These are phyloP conservation scores for Clathrospora elynae DNA, from an alignment of 2,329 filamentous ascomycete genomes.

Conservation along the genomic window DNA sequence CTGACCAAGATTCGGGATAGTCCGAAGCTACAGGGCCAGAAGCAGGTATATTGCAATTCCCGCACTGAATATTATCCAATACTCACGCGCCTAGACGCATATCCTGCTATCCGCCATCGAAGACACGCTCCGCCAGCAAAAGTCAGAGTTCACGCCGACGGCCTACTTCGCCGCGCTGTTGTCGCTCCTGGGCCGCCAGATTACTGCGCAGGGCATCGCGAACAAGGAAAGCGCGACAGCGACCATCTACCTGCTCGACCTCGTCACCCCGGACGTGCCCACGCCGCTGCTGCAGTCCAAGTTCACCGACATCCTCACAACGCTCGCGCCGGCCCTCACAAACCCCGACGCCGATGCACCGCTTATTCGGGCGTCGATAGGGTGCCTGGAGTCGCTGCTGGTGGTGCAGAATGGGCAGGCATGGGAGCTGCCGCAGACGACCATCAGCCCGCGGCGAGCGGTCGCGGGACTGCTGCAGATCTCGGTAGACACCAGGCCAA, in stretches of 20 bases:
- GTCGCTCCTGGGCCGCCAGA: slow-evolving; percentile 79
- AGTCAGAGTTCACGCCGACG: slow-evolving; percentile 80
- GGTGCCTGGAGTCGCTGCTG: slow-evolving; percentile 89
- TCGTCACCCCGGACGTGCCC: slow-evolving; percentile 83
- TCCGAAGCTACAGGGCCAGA: slow-evolving; percentile 92
- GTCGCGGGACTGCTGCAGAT: slow-evolving; percentile 85
- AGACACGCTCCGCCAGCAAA: slow-evolving; percentile 86
- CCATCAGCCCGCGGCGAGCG: slow-evolving; percentile 84
- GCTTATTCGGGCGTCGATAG: slow-evolving; percentile 83
- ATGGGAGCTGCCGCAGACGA: slow-evolving; percentile 83
- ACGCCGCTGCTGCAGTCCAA: slow-evolving; percentile 88
- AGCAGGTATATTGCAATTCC: slow-evolving; percentile 67
- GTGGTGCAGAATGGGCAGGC: slow-evolving; percentile 83
- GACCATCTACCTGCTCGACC: slow-evolving; percentile 92
- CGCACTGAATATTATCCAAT: neutral
- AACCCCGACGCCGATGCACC: slow-evolving; percentile 83
- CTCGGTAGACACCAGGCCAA: slow-evolving; percentile 84
- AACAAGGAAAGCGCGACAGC: slow-evolving; percentile 84
- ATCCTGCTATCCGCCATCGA: slow-evolving; percentile 91
- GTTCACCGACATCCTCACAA: slow-evolving; percentile 89
- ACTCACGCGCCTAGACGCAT: slow-evolving; percentile 63
- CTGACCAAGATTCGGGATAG: slow-evolving; percentile 92
- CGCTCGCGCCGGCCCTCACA: slow-evolving; percentile 82
- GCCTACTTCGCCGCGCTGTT: slow-evolving; percentile 96
- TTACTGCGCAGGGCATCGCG: slow-evolving; percentile 66